These are phyloP conservation scores for Ustilago hordei DNA, from an alignment of 1,284 basidiomycete genomes.

Conservation along the genomic window DNA sequence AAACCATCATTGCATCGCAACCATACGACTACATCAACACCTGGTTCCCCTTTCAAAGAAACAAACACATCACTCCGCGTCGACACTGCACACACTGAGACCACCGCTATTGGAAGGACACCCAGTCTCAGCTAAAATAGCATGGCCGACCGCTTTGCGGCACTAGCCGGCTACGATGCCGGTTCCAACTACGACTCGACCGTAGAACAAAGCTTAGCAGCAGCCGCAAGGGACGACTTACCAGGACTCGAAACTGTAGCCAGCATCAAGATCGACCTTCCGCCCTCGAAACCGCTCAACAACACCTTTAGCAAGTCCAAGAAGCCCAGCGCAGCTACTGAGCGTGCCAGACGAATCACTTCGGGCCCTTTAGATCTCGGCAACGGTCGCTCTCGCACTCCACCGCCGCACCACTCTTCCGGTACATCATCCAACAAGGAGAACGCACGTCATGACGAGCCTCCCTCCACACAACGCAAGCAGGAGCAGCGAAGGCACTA, in stretches of 20 bases:
- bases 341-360: conserved; percentile 41
- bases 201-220: conserved; percentile 34
- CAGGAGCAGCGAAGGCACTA: conserved; percentile 49
- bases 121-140: neutral
- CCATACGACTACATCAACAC: neutral
- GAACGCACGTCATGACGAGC: conserved; percentile 31
- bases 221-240: conserved; percentile 37
- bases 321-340: conserved; percentile 34
- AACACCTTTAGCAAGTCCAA: conserved; percentile 36
- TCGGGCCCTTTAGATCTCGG: conserved; percentile 38
- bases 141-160: conserved; percentile 58
- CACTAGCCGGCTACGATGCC: conserved; percentile 57
- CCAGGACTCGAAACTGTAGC: conserved; percentile 51
- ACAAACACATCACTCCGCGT: too few species aligned
- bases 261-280: conserved; percentile 45
- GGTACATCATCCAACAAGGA: conserved; percentile 36
- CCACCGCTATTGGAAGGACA: too few species aligned
- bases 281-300: conserved; percentile 35
- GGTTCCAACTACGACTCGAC: conserved; percentile 53
- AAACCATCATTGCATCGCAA: neutral
- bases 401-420: conserved; percentile 38
- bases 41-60: too few species aligned
- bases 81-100: too few species aligned
- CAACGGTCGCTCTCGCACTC: conserved; percentile 29
- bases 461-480: conserved; percentile 53